Conservation (phyloP, 805 yeast species). For the Teunomyces tritomae region DNA sequence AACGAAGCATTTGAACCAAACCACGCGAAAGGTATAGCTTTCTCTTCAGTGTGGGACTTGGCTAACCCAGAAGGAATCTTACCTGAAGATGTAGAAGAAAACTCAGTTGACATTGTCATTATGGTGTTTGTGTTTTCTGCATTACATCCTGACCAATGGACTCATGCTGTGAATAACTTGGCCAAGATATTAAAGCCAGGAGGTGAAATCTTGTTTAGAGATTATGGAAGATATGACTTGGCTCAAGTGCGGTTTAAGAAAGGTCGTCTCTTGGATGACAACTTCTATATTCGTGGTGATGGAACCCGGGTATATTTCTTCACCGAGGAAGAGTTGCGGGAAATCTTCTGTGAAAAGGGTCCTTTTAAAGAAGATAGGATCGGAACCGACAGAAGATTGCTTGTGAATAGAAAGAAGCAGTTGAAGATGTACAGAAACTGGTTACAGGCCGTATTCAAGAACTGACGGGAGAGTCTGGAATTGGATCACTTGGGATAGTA, state of each 20-base stretch:
- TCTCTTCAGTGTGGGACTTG: slow-evolving; percentile 93
- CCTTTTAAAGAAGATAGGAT: slow-evolving; percentile 69
- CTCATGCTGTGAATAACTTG: slow-evolving; percentile 69
- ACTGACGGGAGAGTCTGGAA: not conserved
- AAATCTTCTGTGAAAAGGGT: slow-evolving; percentile 53
- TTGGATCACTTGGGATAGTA: not conserved
- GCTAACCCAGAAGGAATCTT: slow-evolving; percentile 68
- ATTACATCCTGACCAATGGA: slow-evolving; percentile 89
- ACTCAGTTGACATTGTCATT: slow-evolving; percentile 87
- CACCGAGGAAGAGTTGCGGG: slow-evolving; percentile 85
- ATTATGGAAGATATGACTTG: slow-evolving; percentile 92
- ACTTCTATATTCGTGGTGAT: slow-evolving; percentile 95
- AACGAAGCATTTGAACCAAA: slow-evolving; percentile 59
- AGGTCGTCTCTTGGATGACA: slow-evolving; percentile 81
- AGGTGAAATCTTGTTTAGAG: slow-evolving; percentile 84
- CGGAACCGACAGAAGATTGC: slow-evolving; percentile 84
- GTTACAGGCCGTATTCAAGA: slow-evolving; percentile 87
- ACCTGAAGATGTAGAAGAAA: slow-evolving; percentile 82
- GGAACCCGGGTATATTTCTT: slow-evolving; percentile 97
- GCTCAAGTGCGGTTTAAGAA: slow-evolving; percentile 94
- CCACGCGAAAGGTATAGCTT: slow-evolving; percentile 49
- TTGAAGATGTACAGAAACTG: slow-evolving; percentile 95
- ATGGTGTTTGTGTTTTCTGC: slow-evolving; percentile 96
- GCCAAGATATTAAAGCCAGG: slow-evolving; percentile 83
- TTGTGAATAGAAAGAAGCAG: slow-evolving; percentile 89